phyloP scores from a whole-genome alignment of 371 early-diverging fungal species.

The Ecytonucleospora hepatopenaei region DNA sequence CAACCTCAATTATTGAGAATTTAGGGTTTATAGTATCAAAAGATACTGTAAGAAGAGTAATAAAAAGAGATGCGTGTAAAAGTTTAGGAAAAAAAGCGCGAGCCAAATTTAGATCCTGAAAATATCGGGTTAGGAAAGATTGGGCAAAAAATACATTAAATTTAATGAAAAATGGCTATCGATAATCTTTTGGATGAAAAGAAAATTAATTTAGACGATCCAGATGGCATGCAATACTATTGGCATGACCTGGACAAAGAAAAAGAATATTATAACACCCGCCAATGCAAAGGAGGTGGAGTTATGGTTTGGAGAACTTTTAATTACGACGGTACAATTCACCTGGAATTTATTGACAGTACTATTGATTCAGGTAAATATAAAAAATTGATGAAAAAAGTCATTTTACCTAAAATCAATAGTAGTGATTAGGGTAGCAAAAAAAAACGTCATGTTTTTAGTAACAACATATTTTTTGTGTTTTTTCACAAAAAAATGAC shows the following conservation, averaged over 20 bases:
- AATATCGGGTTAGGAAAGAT: background rate
- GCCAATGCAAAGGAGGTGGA: background rate
- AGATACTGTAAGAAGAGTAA: background rate
- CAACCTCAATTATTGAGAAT: background rate
- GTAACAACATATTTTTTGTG: too few species aligned
- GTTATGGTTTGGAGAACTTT: background rate
- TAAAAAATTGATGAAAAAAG: background rate
- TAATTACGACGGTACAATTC: background rate
- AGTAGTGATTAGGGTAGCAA: background rate
- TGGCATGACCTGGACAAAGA: background rate
- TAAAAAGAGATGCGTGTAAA: background rate
- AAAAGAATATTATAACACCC: background rate
- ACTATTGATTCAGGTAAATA: background rate
- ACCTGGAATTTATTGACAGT: background rate
- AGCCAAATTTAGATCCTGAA: background rate
- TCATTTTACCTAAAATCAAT: background rate
- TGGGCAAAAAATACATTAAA: background rate
- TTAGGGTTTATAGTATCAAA: background rate
- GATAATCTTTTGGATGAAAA: background rate
- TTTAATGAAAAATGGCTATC: background rate
- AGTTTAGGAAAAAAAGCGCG: background rate
- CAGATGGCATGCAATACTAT: background rate
- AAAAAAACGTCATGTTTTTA: too few species aligned
- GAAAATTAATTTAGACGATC: background rate
- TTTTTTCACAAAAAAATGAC: too few species aligned